Evolutionary conservation across 1,284 basidiomycete genomes (phyloP).

Genomic region (Ustilago hordei): DNA sequence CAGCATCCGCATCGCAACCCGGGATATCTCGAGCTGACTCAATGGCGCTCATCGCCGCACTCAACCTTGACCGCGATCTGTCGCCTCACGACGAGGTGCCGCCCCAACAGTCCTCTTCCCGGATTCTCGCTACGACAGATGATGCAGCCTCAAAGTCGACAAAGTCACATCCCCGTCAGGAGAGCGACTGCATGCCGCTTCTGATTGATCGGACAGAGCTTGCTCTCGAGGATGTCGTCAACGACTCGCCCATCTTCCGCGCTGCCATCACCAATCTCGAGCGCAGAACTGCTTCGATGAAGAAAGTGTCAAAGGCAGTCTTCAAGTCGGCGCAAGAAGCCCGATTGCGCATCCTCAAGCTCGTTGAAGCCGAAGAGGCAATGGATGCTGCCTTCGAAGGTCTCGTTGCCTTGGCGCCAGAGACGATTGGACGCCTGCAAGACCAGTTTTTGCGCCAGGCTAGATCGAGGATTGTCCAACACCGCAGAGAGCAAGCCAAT

Average conservation of each 20-base stretch:
- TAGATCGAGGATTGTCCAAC: slow-evolving; percentile 16
- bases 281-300: slow-evolving; percentile 47
- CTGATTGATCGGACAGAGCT: slow-evolving; percentile 57
- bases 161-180: not conserved
- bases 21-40: slow-evolving; percentile 30
- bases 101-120: not conserved
- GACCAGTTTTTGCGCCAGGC: slow-evolving; percentile 21
- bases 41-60: slow-evolving; percentile 34
- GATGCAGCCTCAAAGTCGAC: not conserved
- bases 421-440: slow-evolving; percentile 38
- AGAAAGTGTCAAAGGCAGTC: slow-evolving; percentile 43
- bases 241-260: slow-evolving; percentile 59
- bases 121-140: not conserved
- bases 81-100: not conserved
- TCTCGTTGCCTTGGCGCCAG: slow-evolving; percentile 32
- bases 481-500: slow-evolving; percentile 27
- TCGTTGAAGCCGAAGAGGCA: slow-evolving; percentile 40
- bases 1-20: not conserved
- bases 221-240: slow-evolving; percentile 38
- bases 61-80: slow-evolving; percentile 20
- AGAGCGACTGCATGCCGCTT: not conserved
- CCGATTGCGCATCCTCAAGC: slow-evolving; percentile 20
- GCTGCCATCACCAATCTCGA: slow-evolving; percentile 59
- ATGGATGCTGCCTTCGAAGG: slow-evolving; percentile 42
- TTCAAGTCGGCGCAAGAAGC: slow-evolving; percentile 44